Evolutionary conservation across 345 rosid species (phyloP).

Genomic region (Mangifera indica): DNA sequence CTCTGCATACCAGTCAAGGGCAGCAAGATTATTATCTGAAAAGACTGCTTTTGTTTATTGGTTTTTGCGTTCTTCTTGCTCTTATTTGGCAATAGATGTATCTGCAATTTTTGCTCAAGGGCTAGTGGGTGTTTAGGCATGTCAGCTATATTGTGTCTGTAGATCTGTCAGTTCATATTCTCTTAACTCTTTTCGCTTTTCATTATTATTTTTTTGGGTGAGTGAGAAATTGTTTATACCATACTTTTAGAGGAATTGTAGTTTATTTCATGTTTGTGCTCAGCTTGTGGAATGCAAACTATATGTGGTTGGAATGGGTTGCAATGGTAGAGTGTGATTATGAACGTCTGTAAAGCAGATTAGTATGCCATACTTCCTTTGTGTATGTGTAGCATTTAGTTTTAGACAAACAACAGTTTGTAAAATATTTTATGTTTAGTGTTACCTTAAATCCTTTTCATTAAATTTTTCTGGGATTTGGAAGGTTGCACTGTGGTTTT

Average conservation of each 20-base stretch:
- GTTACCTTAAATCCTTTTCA: background rate
- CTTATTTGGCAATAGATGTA: slow-evolving; percentile 54
- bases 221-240: slow-evolving; percentile 32
- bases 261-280: slow-evolving; percentile 15
- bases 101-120: slow-evolving; percentile 14
- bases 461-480: background rate
- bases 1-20: slow-evolving; percentile 59
- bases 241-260: slow-evolving; percentile 8
- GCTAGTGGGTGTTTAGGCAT: slow-evolving; percentile 17
- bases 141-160: slow-evolving; percentile 21
- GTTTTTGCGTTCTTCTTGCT: slow-evolving; percentile 51
- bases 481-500: background rate
- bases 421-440: background rate
- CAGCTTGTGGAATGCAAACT: slow-evolving; percentile 7
- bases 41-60: slow-evolving; percentile 54
- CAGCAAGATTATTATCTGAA: slow-evolving; percentile 75
- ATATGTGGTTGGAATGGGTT: slow-evolving; percentile 1
- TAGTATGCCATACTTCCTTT: background rate
- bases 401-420: background rate
- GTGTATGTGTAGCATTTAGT: background rate
- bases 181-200: background rate
- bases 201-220: background rate
- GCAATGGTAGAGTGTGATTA: background rate
- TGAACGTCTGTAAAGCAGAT: background rate
- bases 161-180: slow-evolving; percentile 28